Percentiles rank a stretch among this genome's conserved stretches.
phyloP scores from a whole-genome alignment of 139 green algal species.

The Chlamydomonas urium region DNA sequence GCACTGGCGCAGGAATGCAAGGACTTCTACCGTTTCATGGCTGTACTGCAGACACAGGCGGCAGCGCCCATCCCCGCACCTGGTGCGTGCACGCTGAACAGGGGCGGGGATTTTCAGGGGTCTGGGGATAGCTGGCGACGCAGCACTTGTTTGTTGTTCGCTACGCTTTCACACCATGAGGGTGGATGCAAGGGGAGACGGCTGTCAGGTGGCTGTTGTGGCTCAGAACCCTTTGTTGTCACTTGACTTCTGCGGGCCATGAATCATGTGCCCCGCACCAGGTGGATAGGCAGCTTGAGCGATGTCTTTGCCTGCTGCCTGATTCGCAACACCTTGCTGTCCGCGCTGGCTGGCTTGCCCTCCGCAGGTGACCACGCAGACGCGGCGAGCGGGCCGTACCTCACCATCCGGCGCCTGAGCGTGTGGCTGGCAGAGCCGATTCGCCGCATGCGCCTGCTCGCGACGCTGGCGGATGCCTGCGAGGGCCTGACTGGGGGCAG shows the following conservation, averaged over 20 bases:
- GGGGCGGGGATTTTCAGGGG: not conserved
- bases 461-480: conserved; percentile 58
- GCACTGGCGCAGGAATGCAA: conserved; percentile 63
- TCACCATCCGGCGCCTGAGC: conserved; percentile 77
- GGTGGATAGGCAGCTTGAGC: too few species aligned
- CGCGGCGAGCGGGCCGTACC: conserved; percentile 31
- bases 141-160: too few species aligned
- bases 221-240: too few species aligned
- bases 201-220: too few species aligned
- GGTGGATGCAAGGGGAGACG: too few species aligned
- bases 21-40: conserved; percentile 83
- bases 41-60: conserved; percentile 75
- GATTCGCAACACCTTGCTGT: too few species aligned
- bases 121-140: not conserved
- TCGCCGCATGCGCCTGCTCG: conserved; percentile 74
- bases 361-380: not conserved
- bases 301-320: too few species aligned
- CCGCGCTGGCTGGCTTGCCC: not conserved
- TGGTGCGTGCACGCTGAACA: conserved; percentile 20
- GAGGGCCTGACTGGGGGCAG: conserved; percentile 52
- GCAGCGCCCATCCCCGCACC: conserved; percentile 30
- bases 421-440: conserved; percentile 78
- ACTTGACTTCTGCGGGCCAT: too few species aligned
- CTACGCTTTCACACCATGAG: too few species aligned
- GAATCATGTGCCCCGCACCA: too few species aligned